phyloP scores from a whole-genome alignment of 441 rosid genomes.

The Populus hybrid region DNA sequence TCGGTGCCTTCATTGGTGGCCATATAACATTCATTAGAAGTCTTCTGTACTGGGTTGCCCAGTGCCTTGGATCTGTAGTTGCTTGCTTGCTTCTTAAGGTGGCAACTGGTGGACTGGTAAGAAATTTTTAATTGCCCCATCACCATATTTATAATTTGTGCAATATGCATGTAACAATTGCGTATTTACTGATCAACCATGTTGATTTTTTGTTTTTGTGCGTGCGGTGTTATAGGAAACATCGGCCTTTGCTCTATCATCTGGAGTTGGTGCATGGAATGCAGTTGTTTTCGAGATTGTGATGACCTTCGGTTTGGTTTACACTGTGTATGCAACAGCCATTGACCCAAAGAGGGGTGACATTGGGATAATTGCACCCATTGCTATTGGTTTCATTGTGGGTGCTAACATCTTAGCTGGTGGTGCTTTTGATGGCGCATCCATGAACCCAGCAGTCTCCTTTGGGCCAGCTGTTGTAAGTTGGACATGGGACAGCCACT shows the following conservation, averaged over 20 bases:
- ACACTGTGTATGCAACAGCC: too few species aligned
- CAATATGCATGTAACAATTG: not conserved
- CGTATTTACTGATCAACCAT: not conserved
- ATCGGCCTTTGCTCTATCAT: slow-evolving; percentile 62
- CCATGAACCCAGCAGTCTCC: too few species aligned
- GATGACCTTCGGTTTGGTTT: too few species aligned
- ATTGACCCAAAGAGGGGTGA: too few species aligned
- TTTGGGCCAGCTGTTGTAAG: too few species aligned
- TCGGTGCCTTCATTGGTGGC: slow-evolving; percentile 84
- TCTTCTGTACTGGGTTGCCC: slow-evolving; percentile 75
- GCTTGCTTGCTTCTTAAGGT: slow-evolving; percentile 81
- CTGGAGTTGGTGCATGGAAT: slow-evolving; percentile 69
- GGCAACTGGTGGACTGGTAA: slow-evolving; percentile 64
- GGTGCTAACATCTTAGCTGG: too few species aligned
- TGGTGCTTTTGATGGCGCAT: too few species aligned
- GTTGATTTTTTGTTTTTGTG: not conserved
- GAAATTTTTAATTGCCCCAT: not conserved
- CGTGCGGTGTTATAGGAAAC: slow-evolving; percentile 45
- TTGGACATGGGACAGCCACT: slow-evolving; percentile 62
- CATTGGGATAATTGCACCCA: too few species aligned
- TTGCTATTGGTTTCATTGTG: too few species aligned
- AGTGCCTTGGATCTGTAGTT: slow-evolving; percentile 17
- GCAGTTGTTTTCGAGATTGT: slow-evolving; percentile 48
- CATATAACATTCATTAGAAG: slow-evolving; percentile 71
- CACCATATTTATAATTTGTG: not conserved